Percentiles rank a stretch among this genome's conserved stretches.
Evolutionary conservation across 2,329 filamentous ascomycete species (phyloP).

Genomic region (Beauveria asiatica): DNA sequence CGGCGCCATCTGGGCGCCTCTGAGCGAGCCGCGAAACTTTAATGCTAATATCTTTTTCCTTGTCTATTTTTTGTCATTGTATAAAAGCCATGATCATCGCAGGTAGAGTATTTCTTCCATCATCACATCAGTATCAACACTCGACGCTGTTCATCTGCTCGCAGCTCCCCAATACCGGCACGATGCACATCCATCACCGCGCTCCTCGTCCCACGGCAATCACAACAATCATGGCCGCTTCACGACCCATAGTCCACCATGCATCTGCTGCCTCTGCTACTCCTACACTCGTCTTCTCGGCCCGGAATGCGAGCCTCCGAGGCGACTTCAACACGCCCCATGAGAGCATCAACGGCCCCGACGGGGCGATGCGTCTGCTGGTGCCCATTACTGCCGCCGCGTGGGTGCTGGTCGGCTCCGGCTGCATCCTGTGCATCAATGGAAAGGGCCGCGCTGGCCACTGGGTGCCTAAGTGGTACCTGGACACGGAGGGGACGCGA

Average conservation of each 20-base stretch:
- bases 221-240: background rate
- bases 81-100: background rate
- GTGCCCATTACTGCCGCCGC: constrained; percentile 19
- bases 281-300: too few relatives aligned
- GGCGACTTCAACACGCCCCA: background rate
- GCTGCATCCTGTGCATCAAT: constrained; percentile 25
- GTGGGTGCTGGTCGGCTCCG: constrained; percentile 24
- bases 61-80: background rate
- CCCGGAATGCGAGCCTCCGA: too few relatives aligned
- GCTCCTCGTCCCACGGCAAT: background rate
- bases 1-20: too few relatives aligned
- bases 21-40: background rate
- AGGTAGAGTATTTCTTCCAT: background rate
- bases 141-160: background rate
- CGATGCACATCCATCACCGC: background rate
- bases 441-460: constrained; percentile 20
- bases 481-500: constrained; percentile 17
- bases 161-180: background rate
- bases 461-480: constrained; percentile 28
- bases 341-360: background rate
- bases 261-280: too few relatives aligned
- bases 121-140: background rate
- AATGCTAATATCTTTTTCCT: background rate
- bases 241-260: background rate
- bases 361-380: constrained; percentile 14